phyloP scores from a whole-genome alignment of 306 rosid species.

The Cucumis cinereus region DNA sequence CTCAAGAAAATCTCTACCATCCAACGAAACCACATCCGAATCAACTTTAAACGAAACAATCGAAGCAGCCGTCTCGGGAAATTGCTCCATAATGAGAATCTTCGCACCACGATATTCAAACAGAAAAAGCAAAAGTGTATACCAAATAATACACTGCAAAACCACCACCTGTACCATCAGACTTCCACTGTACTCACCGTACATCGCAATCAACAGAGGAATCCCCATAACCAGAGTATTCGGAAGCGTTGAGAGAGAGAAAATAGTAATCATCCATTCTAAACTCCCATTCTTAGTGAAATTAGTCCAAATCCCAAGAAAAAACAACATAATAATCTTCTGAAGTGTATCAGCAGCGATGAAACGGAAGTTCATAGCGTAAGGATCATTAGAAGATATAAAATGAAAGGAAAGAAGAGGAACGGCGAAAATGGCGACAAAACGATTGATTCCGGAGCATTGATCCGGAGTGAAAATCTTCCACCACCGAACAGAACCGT shows the following conservation, averaged over 20 bases:
- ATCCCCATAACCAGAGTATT: constrained; percentile 94
- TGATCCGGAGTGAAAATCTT: constrained; percentile 99
- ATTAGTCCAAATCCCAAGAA: constrained; percentile 54
- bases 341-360: constrained; percentile 94
- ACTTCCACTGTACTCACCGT: constrained; percentile 42
- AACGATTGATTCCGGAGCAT: constrained; percentile 95
- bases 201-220: constrained; percentile 80
- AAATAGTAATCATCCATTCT: constrained; percentile 95
- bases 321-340: constrained; percentile 72
- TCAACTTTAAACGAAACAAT: constrained; percentile 90
- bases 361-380: constrained; percentile 86
- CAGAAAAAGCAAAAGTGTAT: constrained; percentile 74
- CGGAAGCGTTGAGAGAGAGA: constrained; percentile 90
- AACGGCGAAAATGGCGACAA: constrained; percentile 89
- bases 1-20: constrained; percentile 78
- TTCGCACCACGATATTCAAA: constrained; percentile 95
- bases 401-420: constrained; percentile 93
- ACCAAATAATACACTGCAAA: constrained; percentile 93
- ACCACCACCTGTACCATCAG: constrained; percentile 95
- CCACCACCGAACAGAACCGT: constrained; percentile 99
- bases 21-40: constrained; percentile 90
- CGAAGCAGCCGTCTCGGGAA: constrained; percentile 93
- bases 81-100: constrained; percentile 87
- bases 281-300: constrained; percentile 69
- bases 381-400: constrained; percentile 65